A percentile compares a stretch with the other conserved stretches of the same genome.
Evolutionary conservation across 2,329 filamentous ascomycete genomes (phyloP).

Genomic region (Xylariaceae sp.): DNA sequence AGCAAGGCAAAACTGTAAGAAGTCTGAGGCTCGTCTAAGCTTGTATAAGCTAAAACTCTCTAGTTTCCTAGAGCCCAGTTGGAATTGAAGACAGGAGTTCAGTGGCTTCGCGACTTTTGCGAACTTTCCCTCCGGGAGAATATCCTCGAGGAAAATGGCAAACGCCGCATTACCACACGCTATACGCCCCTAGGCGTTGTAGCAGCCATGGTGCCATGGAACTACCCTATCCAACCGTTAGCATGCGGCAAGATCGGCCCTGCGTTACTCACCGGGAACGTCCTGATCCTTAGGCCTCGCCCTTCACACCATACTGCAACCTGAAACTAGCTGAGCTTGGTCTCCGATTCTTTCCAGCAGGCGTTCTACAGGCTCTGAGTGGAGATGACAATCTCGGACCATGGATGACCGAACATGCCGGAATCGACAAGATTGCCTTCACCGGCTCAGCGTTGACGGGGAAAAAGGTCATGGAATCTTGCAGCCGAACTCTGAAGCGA

Average conservation of each 20-base stretch:
- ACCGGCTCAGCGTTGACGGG: conserved; percentile 45
- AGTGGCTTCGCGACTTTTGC: conserved; percentile 1
- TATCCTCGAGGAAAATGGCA: conserved; percentile 1
- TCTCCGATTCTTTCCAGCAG: conserved; percentile 54
- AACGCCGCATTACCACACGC: not conserved
- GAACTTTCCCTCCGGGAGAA: not conserved
- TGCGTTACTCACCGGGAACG: conserved; percentile 53
- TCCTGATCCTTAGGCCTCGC: conserved; percentile 56
- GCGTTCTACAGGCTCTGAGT: conserved; percentile 56
- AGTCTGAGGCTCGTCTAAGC: not conserved
- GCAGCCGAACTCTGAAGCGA: conserved; percentile 54
- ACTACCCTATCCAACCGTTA: conserved; percentile 52
- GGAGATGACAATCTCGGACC: conserved; percentile 59
- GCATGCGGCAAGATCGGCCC: conserved; percentile 52
- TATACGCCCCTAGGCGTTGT: conserved; percentile 9
- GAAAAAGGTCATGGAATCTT: conserved; percentile 55
- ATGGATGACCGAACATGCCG: conserved; percentile 53
- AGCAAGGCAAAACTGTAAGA: not conserved
- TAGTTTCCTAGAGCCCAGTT: conserved; percentile 1
- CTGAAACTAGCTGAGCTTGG: conserved; percentile 59
- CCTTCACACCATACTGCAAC: conserved; percentile 41
- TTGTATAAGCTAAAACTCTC: not conserved
- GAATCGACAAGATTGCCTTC: conserved; percentile 59
- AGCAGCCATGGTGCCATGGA: conserved; percentile 10
- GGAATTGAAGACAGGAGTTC: not conserved